phyloP scores from a whole-genome alignment of 2,329 filamentous ascomycete species.

The Penicillium corylophilum region DNA sequence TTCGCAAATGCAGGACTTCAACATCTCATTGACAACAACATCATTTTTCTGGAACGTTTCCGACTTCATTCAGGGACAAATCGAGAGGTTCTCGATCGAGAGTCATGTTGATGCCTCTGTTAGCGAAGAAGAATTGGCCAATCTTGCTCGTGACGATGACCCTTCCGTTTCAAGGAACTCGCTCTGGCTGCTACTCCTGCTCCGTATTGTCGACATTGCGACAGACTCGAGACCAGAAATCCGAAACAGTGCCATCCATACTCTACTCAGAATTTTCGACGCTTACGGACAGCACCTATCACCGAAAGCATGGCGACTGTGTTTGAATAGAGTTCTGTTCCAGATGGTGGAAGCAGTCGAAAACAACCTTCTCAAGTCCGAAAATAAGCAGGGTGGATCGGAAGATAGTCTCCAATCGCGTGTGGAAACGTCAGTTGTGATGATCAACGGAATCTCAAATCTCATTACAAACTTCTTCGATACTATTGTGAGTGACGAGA shows the following conservation, averaged over 20 bases:
- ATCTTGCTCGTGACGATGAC: conserved; percentile 60
- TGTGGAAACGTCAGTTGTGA: conserved; percentile 72
- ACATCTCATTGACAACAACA: conserved; percentile 90
- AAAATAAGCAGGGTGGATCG: conserved; percentile 16
- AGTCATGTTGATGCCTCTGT: conserved; percentile 43
- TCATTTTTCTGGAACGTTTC: conserved; percentile 96
- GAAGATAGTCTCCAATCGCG: conserved; percentile 54
- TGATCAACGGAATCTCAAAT: conserved; percentile 69
- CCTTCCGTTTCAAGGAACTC: conserved; percentile 55
- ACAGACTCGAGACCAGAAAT: conserved; percentile 42
- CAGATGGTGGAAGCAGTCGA: conserved; percentile 72
- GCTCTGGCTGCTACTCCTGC: conserved; percentile 37
- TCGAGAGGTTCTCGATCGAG: conserved; percentile 42
- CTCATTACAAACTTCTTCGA: conserved; percentile 76
- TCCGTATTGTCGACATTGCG: conserved; percentile 40
- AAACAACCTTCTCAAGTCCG: conserved; percentile 39
- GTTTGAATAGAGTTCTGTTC: conserved; percentile 78
- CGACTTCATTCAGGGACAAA: conserved; percentile 68
- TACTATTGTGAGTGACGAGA: conserved; percentile 63
- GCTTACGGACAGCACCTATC: conserved; percentile 80
- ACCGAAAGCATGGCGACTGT: conserved; percentile 77
- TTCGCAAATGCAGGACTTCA: conserved; percentile 85
- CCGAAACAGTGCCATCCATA: conserved; percentile 73
- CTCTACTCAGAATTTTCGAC: conserved; percentile 85
- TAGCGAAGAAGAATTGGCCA: conserved; percentile 57